These are phyloP conservation scores for Cyclaneusma minus DNA, from an alignment of 2,329 filamentous ascomycete genomes.

Conservation along the genomic window DNA sequence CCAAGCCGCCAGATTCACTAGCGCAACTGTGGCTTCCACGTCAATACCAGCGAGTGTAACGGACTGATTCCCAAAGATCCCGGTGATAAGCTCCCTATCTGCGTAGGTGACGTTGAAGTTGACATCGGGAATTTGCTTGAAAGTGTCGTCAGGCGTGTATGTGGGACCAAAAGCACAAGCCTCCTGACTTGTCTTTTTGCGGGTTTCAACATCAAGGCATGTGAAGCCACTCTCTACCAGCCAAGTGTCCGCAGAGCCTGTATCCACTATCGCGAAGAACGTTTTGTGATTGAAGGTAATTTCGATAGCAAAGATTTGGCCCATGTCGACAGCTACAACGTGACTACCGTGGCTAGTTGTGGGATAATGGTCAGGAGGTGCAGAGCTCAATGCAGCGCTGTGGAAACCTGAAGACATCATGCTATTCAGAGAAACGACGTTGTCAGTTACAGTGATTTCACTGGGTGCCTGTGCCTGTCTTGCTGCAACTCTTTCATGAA, in stretches of 20 bases:
- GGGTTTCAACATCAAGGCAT: slow-evolving; percentile 18
- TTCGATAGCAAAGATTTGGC: slow-evolving; percentile 18
- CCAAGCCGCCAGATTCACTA: slow-evolving; percentile 27
- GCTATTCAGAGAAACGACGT: too few species aligned
- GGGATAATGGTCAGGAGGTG: too few species aligned
- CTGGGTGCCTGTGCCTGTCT: too few species aligned
- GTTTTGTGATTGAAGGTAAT: slow-evolving; percentile 18
- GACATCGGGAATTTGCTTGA: slow-evolving; percentile 21
- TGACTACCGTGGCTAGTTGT: too few species aligned
- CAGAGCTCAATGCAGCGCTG: too few species aligned
- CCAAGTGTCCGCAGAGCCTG: slow-evolving; percentile 32
- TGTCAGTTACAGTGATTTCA: too few species aligned
- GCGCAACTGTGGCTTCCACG: slow-evolving; percentile 28
- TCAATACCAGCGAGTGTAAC: slow-evolving; percentile 29
- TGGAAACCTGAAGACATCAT: too few species aligned
- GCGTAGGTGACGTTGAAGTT: slow-evolving; percentile 28
- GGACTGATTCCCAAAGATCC: slow-evolving; percentile 22
- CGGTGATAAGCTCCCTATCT: slow-evolving; percentile 25
- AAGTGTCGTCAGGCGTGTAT: slow-evolving; percentile 15
- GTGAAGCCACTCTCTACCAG: slow-evolving; percentile 19
- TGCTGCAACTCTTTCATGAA: too few species aligned
- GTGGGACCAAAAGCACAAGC: slow-evolving; percentile 7
- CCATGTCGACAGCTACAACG: too few species aligned
- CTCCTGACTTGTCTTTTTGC: slow-evolving; percentile 1
- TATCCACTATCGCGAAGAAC: slow-evolving; percentile 26